Evolutionary conservation across 768 basidiomycete genomes (phyloP), one percentile per base, ranked within the genome.

Genomic region (Xerocomellus amylosporus): DNA sequence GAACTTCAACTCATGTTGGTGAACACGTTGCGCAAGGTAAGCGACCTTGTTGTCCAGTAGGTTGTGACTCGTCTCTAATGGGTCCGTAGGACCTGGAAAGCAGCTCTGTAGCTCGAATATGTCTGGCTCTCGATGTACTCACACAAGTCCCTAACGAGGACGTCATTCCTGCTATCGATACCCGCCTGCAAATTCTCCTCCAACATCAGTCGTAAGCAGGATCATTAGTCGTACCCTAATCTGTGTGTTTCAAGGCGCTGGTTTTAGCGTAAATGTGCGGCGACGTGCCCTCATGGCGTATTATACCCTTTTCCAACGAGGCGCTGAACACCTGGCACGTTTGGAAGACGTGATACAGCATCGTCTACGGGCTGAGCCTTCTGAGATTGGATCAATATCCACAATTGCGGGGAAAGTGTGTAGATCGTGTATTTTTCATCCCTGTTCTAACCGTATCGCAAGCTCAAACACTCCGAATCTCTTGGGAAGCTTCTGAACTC

Each of bases 1-100:
- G 89, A 91, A 55, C 74, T 92, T 31, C 80, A 83, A 47, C 74
- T 94, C 22, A 91, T 94, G 87, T 77, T 93, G 20, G 85, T 93
- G 54, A 94, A 94, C 60, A 92, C 91, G 5, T 66, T 92, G 33
- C 84, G 90, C 58, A 93, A 93, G 79, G 91, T 85, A 61, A 53
- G 66, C 41, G 8, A 28, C 34, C 5, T 44, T 49, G 10, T 34
- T 17, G 28, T 31, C 39, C 10, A 45, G 30, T 56, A 8, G 10
- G 40, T 43, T 19, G 42, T 30, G 36, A 14, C 22, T 37, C 20
- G 14, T 40, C 9, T 41, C 53, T 66, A n/a, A 63, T 19, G 24
- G 13, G 13, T 41, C 19, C 22, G 5, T 30, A 93, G 90, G 91
- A 94, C 64, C 67, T 94, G 28, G 88, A 90, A 68, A 82, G 81